Percentiles rank a stretch among this genome's conserved stretches.
phyloP scores from a whole-genome alignment of 2,329 filamentous ascomycete genomes.

The Helotiales sp. region DNA sequence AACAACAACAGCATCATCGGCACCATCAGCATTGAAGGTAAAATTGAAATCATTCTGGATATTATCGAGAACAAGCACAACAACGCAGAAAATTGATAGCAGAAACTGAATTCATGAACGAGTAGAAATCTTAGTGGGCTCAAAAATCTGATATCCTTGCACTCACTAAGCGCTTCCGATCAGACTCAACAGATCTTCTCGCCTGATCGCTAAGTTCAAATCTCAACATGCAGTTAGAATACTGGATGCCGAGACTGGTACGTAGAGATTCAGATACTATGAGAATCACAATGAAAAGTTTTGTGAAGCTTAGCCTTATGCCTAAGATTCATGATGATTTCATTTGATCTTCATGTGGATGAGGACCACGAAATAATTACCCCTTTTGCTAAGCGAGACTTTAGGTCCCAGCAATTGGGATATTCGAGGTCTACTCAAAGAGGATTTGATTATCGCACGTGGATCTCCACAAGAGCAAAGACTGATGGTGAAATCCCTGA shows the following conservation, averaged over 20 bases:
- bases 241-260: not conserved
- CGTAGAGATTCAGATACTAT: not conserved
- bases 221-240: not conserved
- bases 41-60: too few species aligned
- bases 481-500: not conserved
- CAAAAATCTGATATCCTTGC: not conserved
- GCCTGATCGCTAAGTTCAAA: not conserved
- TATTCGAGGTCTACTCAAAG: not conserved
- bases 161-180: not conserved
- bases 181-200: not conserved
- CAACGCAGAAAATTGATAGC: too few species aligned
- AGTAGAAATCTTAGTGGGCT: not conserved
- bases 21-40: not conserved
- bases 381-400: slow-evolving; percentile 1
- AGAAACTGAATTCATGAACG: too few species aligned
- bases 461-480: not conserved
- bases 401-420: not conserved
- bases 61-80: too few species aligned
- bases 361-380: not conserved
- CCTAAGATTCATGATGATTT: not conserved
- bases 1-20: not conserved
- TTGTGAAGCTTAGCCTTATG: not conserved
- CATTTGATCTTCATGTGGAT: too few species aligned
- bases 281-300: not conserved
- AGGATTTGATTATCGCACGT: too few species aligned